Evolutionary conservation across 345 rosid genomes (phyloP).

Genomic region (Eucalyptus guilfoylei): DNA sequence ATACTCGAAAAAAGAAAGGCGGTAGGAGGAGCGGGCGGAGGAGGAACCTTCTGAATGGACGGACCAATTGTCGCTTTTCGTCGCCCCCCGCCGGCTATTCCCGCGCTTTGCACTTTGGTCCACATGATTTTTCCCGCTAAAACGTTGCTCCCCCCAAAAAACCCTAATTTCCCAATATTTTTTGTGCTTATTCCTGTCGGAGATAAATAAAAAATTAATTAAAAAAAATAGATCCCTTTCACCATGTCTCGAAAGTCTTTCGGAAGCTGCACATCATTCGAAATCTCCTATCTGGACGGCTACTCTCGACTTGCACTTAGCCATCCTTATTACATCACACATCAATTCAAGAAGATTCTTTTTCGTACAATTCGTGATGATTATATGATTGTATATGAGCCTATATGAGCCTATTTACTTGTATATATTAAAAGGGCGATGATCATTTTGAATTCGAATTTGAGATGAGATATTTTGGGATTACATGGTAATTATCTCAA

Average conservation of each 20-base stretch:
- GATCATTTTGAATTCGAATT: not conserved
- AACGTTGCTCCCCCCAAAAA: not conserved
- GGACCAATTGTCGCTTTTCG: not conserved
- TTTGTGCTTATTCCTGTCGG: not conserved
- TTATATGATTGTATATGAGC: not conserved
- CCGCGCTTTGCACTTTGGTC: not conserved
- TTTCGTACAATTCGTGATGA: not conserved
- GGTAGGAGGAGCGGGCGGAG: not conserved
- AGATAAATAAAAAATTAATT: not conserved
- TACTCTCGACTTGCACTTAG: not conserved
- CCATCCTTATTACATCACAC: not conserved
- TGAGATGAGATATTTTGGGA: no score
- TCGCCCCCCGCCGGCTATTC: not conserved
- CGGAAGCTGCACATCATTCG: not conserved
- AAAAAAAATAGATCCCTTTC: not conserved
- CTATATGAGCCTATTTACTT: not conserved
- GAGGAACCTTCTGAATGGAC: not conserved
- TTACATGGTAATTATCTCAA: not conserved
- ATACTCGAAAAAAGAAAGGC: not conserved
- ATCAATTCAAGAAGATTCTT: not conserved
- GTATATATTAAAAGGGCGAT: no score
- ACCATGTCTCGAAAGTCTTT: not conserved
- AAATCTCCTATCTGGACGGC: not conserved
- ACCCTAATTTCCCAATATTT: not conserved
- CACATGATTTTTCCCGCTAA: not conserved